These are phyloP conservation scores for Neolentinus lepideus DNA, from an alignment of 1,284 basidiomycete species.

Conservation along the genomic window DNA sequence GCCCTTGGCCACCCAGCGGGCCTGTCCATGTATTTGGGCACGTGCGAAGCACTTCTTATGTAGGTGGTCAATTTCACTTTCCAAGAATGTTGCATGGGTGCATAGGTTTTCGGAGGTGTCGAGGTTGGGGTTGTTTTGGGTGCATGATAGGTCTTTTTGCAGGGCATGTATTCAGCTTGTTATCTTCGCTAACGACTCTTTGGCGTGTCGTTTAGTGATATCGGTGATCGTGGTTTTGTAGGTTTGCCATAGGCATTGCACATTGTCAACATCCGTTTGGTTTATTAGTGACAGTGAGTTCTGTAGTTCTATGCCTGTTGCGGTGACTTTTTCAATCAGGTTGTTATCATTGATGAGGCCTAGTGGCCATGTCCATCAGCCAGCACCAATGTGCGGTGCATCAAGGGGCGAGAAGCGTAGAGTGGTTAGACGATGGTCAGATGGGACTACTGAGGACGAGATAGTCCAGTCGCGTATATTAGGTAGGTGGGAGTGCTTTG, in stretches of 20 bases:
- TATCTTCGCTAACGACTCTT: not conserved
- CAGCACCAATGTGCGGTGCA: conserved; percentile 19
- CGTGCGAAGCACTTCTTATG: conserved; percentile 9
- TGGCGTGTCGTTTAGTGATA: conserved; percentile 7
- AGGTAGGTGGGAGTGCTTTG: not conserved
- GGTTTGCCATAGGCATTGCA: not conserved
- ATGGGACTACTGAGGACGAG: conserved; percentile 9
- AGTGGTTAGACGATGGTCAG: conserved; percentile 23
- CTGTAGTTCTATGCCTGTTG: conserved; percentile 1
- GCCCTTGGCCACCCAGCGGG: conserved; percentile 14
- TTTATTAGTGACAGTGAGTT: not conserved
- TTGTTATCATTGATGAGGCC: conserved; percentile 13
- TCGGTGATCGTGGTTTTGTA: not conserved
- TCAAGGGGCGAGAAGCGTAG: conserved; percentile 12
- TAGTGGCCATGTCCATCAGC: conserved; percentile 19
- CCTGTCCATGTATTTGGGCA: conserved; percentile 7
- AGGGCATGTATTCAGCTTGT: conserved; percentile 9
- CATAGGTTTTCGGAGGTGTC: not conserved
- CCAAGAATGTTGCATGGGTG: not conserved
- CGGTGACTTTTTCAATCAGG: conserved; percentile 2
- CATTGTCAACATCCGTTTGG: not conserved
- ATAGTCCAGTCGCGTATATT: conserved; percentile 18
- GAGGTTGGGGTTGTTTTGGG: not conserved
- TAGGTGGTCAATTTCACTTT: conserved; percentile 5
- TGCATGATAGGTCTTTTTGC: not conserved